Evolutionary conservation across 140 eudicot genomes (phyloP).

Genomic region (Stevia rebaudiana): DNA sequence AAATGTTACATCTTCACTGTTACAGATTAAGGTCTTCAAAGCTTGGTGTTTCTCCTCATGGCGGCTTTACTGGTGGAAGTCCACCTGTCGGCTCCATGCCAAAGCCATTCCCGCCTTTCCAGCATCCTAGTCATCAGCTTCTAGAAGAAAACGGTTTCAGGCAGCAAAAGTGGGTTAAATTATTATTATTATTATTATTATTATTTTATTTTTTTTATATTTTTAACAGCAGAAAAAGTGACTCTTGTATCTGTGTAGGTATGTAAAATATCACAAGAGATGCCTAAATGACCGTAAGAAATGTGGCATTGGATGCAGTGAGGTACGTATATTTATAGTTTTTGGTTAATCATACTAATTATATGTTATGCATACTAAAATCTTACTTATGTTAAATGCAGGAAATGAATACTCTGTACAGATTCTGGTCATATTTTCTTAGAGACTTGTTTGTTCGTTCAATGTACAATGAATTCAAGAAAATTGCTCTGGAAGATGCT

Average conservation of each 20-base stretch:
- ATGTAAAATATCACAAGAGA: constrained; percentile 82
- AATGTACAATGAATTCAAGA: constrained; percentile 77
- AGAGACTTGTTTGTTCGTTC: constrained; percentile 72
- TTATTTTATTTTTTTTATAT: too few relatives aligned
- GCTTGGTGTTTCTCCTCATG: constrained; percentile 73
- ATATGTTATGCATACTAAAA: too few relatives aligned
- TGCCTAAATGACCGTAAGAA: constrained; percentile 85
- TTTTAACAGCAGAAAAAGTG: background rate
- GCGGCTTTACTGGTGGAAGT: constrained; percentile 51
- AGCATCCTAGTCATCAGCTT: constrained; percentile 95
- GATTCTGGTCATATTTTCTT: constrained; percentile 89
- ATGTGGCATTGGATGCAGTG: constrained; percentile 88
- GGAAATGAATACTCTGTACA: constrained; percentile 96
- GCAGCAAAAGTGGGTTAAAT: constrained; percentile 68
- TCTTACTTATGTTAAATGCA: constrained; percentile 23
- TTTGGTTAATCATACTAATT: background rate
- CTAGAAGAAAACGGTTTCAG: constrained; percentile 91
- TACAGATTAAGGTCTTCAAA: constrained; percentile 62
- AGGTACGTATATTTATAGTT: constrained; percentile 39
- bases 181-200: too few relatives aligned
- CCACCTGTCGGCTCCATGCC: constrained; percentile 91
- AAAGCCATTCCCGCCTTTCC: constrained; percentile 87
- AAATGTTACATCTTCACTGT: background rate
- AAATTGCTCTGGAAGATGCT: constrained; percentile 84
- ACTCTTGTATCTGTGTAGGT: constrained; percentile 36